Conservation (phyloP, 306 rosid genomes). For the Calophaca sinica region DNA sequence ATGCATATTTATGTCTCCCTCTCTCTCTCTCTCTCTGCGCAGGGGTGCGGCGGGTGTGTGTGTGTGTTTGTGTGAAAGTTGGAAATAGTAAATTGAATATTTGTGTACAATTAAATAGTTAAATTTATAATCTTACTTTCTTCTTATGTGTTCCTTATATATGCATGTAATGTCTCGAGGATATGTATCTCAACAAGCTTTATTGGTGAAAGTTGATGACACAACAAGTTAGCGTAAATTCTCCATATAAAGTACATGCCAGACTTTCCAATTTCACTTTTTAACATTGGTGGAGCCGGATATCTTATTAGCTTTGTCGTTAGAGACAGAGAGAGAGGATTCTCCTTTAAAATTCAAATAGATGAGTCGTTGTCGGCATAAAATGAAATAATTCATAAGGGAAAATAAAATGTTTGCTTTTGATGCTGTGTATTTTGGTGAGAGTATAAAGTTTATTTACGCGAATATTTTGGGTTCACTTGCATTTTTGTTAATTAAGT, state of each 20-base stretch:
- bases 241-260: slow-evolving; percentile 10
- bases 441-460: slow-evolving; percentile 42
- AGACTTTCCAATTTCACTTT: slow-evolving; percentile 5
- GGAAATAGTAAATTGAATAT: too few relatives aligned
- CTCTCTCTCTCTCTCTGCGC: too few relatives aligned
- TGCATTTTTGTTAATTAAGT: slow-evolving; percentile 38
- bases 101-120: too few relatives aligned
- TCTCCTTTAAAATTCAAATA: too few relatives aligned
- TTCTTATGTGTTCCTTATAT: too few relatives aligned
- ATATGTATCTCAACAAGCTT: too few relatives aligned
- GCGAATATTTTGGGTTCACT: slow-evolving; percentile 1
- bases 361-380: background rate
- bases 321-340: background rate
- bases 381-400: background rate
- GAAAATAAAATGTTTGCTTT: background rate
- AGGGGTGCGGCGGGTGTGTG: too few relatives aligned
- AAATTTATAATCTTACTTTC: too few relatives aligned
- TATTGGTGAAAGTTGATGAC: slow-evolving; percentile 20
- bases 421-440: slow-evolving; percentile 17
- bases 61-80: background rate
- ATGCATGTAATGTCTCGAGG: too few relatives aligned
- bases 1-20: too few relatives aligned
- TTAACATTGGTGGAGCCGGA: background rate
- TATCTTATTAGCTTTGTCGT: background rate
- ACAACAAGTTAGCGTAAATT: slow-evolving; percentile 21